These are phyloP conservation scores for Russula emetica DNA, from an alignment of 768 basidiomycete species.

Conservation along the genomic window DNA sequence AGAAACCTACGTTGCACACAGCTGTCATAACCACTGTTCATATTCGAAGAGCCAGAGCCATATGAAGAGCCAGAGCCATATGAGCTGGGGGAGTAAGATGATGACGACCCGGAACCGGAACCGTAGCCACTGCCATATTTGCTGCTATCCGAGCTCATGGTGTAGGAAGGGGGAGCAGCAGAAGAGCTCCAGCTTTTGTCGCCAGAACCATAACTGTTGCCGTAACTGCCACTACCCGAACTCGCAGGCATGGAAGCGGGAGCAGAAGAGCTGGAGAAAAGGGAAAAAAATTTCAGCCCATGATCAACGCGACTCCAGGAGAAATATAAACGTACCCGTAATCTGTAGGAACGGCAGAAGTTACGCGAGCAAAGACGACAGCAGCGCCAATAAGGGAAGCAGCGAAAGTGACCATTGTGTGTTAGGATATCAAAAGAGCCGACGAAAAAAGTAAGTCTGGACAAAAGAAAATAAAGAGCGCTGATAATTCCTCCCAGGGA, in stretches of 20 bases:
- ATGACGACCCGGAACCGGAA: no score
- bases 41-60: conserved; percentile 55
- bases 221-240: conserved; percentile 15
- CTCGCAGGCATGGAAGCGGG: conserved; percentile 26
- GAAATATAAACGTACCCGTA: conserved; percentile 26
- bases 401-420: conserved; percentile 61
- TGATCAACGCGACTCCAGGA: no score
- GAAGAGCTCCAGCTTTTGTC: not conserved
- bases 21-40: conserved; percentile 57
- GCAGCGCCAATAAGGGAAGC: conserved; percentile 51
- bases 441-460: conserved; percentile 45
- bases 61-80: no score
- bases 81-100: no score
- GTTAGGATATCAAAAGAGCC: conserved; percentile 36
- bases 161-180: conserved; percentile 29
- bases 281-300: not conserved
- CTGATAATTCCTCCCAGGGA: conserved; percentile 60
- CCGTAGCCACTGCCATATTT: not conserved
- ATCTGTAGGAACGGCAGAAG: conserved; percentile 46
- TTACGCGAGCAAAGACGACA: conserved; percentile 50
- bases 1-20: conserved; percentile 62
- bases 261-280: conserved; percentile 30
- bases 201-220: not conserved
- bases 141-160: conserved; percentile 32
- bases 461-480: conserved; percentile 40